Evolutionary conservation across 352 stramenopile genomes (phyloP).

Genomic region (Phytophthora lateralis): DNA sequence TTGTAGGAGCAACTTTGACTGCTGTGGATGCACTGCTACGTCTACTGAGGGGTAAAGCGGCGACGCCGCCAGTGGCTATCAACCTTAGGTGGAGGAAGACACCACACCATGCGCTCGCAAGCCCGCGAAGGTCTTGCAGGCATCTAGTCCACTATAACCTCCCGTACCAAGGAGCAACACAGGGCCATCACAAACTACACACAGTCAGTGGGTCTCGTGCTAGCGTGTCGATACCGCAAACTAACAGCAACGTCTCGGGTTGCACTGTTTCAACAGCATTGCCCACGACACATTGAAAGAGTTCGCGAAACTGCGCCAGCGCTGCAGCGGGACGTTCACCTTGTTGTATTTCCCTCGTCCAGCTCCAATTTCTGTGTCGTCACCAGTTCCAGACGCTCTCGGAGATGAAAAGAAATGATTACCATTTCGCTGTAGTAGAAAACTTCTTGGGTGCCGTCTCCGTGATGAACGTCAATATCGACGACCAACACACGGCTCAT

Average conservation of each 20-base stretch:
- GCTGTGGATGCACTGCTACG: conserved; percentile 55
- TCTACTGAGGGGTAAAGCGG: conserved; percentile 18
- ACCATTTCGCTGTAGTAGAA: conserved; percentile 61
- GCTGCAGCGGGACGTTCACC: conserved; percentile 67
- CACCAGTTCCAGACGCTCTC: conserved; percentile 45
- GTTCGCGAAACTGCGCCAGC: conserved; percentile 52
- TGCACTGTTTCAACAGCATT: conserved; percentile 46
- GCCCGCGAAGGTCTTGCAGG: conserved; percentile 55
- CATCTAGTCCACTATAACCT: conserved; percentile 71
- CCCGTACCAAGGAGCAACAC: conserved; percentile 67
- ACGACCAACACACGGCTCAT: conserved; percentile 46
- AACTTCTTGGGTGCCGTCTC: conserved; percentile 60
- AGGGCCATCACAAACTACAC: conserved; percentile 41
- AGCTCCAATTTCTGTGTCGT: conserved; percentile 26
- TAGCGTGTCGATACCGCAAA: conserved; percentile 76
- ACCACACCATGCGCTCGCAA: conserved; percentile 98
- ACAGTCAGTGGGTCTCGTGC: conserved; percentile 44
- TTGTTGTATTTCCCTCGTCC: conserved; percentile 48
- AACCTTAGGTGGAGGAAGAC: conserved; percentile 97
- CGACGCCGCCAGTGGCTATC: conserved; percentile 80
- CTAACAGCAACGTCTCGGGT: conserved; percentile 59
- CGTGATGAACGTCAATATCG: conserved; percentile 72
- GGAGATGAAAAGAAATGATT: conserved; percentile 60
- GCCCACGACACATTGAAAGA: conserved; percentile 50
- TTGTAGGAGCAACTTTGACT: conserved; percentile 64